Base-by-base conservation (phyloP, 768 basidiomycete species). In the Paxillus involutus region DNA sequence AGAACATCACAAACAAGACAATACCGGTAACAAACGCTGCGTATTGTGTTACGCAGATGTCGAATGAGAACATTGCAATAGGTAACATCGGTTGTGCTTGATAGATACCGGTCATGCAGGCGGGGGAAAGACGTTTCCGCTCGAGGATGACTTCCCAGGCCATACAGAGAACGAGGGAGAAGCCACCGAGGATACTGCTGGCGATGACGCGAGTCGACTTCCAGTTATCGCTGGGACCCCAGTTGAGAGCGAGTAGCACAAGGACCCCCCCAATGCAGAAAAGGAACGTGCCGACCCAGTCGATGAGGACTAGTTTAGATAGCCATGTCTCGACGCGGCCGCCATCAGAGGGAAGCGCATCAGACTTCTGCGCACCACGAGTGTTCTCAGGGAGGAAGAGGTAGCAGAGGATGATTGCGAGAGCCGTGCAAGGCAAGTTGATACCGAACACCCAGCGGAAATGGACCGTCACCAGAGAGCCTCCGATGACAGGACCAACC, bases 391-490 rank as follows among this genome's bases (percentile, higher is more conserved):
- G 67, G 48, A 80, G 26, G 4, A 26, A 67, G 47, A 80, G 13
- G 56, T 73, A 77, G 47, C 67, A 67, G 6, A 82, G 51, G 10
- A 74, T 26, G 61, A 75, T 76, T 1, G 69, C 72, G 1, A 73
- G 49, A 6, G 58, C 68, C 7, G 59, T 65, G 47, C 66, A 69
- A 1, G 80, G 80, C 12, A 81, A 62, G 53, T 82, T 82, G 68
- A 82, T 81, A 3, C 73, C 80, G 54, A 81, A 82, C 14, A 82
- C 74, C 81, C 80, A 82, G 19, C 81, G 73, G 63, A 78, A 81
- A 47, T 64, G 76, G 8, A 73, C 62, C 2, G 62, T 56, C 2
- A 74, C 63, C 13, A 81, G 62, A 24, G 56, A 73, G 8, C 79
- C 80, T 8, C 68, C 68, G 47, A 80, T 72, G 41, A 75, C 62